Base-by-base conservation (phyloP, 2,329 filamentous ascomycete genomes). In the Trichoderma sp. region DNA sequence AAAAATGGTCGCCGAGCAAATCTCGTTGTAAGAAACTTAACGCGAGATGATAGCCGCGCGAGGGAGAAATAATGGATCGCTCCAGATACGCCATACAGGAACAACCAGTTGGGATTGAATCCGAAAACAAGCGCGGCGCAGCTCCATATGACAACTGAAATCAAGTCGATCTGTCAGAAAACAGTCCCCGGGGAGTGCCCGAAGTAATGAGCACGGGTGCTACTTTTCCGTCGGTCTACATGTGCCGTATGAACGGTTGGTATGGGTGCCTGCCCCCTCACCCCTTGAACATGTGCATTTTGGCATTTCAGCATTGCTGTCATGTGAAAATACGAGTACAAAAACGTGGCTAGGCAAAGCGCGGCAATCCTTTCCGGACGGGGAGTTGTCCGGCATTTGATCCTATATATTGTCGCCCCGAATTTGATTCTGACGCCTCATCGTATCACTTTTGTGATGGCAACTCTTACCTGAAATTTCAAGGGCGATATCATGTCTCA, bases 91-190 rank as follows among this genome's bases (percentile, higher is more conserved):
- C 8, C n/a, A 26, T 8, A 51, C 39, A 18, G 67, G 28, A 24
- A 47, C 21, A 14, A 6, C 67, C 67, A 70, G 39, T 61, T 70
- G 67, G 67, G 51, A 70, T n/a, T 47, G n/a, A 67, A 34, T 28
- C 67, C 67, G 67, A 70, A 8, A 53, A 34, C 39, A 60, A 70
- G 67, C 57, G 56, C 43, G 24, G 14, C 43, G 67, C 28, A 21
- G 56, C 28, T 34, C 39, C 43, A 70, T 21, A 43, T 70, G 36
- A n/a, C 30, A 18, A 32, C n/a, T 53, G 28, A 43, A 51, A n/a
- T 61, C 39, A 34, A 62, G 36, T 62, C 67, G 57, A 70, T 61
- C 58, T 34, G 36, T 69, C 66, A 70, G n/a, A 62, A 53, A 53
- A 24, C 28, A 21, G 43, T 62, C 57, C 39, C 39, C 39, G 43